A percentile compares a stretch with the other conserved stretches of the same genome.
Evolutionary conservation across 73 alveolate genomes (phyloP).

Genomic region (Tetrahymena borealis): DNA sequence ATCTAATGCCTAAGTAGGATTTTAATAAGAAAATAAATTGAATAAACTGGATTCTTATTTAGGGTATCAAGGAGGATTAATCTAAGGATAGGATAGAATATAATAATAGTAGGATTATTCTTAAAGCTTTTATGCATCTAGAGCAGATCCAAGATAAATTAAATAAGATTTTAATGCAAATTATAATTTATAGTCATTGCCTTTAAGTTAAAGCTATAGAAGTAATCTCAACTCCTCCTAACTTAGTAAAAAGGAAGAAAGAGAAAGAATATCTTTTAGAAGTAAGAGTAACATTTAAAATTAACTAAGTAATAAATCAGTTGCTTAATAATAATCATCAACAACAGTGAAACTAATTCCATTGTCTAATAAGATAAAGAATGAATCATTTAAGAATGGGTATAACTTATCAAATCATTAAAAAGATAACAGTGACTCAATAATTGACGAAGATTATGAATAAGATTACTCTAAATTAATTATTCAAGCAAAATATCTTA

Average conservation of each 20-base stretch:
- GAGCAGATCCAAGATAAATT: background rate
- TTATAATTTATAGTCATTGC: background rate
- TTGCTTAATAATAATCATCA: background rate
- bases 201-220: background rate
- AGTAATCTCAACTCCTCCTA: background rate
- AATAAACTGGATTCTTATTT: background rate
- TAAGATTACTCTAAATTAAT: background rate
- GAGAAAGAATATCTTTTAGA: background rate
- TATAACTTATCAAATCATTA: background rate
- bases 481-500: background rate
- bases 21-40: background rate
- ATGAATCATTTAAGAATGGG: background rate
- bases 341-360: background rate
- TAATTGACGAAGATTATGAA: background rate
- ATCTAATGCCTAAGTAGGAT: background rate
- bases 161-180: background rate
- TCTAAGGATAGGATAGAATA: too few relatives aligned
- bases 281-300: background rate
- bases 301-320: background rate
- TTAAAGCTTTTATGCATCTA: too few relatives aligned
- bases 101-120: too few relatives aligned
- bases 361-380: background rate
- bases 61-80: too few relatives aligned
- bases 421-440: background rate
- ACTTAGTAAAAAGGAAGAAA: background rate